Percentiles rank a stretch among this genome's conserved stretches.
phyloP scores from a whole-genome alignment of 768 basidiomycete genomes.

The Kwoniella europaea region DNA sequence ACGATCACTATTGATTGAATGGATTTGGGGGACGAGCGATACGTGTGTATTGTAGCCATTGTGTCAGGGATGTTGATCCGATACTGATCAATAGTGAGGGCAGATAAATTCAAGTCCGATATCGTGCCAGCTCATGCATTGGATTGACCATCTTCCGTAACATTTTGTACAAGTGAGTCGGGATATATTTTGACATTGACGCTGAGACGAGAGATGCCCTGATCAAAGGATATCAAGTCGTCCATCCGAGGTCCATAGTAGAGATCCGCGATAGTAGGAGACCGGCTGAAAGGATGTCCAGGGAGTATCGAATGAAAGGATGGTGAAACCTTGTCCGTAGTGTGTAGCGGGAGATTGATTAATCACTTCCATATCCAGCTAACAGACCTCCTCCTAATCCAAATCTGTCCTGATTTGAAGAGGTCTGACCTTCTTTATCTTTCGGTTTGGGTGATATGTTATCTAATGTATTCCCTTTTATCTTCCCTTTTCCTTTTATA shows the following conservation, averaged over 20 bases:
- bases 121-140: no score
- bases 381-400: constrained; percentile 35
- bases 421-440: constrained; percentile 1
- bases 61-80: neutral
- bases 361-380: constrained; percentile 53
- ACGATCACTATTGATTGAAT: constrained; percentile 19
- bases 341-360: neutral
- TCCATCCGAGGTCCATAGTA: no score
- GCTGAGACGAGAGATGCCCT: no score
- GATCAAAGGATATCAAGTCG: no score
- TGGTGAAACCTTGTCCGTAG: neutral
- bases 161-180: no score
- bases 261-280: neutral
- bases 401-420: neutral
- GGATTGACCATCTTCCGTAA: no score
- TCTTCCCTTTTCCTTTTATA: constrained; percentile 32
- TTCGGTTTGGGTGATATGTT: neutral
- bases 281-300: neutral
- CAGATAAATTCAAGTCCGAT: no score
- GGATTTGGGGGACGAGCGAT: neutral
- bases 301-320: neutral
- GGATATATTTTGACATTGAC: no score
- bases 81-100: neutral
- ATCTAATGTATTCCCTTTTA: constrained; percentile 26
- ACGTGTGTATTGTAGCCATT: constrained; percentile 7